These are phyloP conservation scores for Lepraria neglecta DNA, from an alignment of 495 filamentous ascomycete species.

Conservation along the genomic window DNA sequence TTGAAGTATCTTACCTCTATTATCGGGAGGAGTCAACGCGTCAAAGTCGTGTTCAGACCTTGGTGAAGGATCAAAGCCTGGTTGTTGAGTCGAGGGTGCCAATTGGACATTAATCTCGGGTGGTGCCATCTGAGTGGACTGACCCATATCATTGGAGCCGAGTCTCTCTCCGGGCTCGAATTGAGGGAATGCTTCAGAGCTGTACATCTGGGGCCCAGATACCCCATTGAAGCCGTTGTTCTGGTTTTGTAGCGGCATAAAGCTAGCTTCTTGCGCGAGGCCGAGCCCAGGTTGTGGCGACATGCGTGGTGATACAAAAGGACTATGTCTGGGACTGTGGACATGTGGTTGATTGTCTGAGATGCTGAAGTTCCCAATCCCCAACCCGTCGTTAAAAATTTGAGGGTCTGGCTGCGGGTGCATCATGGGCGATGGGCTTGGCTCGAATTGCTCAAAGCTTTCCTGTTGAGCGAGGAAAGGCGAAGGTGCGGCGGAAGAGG, in stretches of 20 bases:
- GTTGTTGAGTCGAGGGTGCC: slow-evolving; percentile 73
- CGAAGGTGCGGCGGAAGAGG: slow-evolving; percentile 72
- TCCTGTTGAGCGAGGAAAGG: slow-evolving; percentile 76
- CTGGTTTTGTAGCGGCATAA: slow-evolving; percentile 45
- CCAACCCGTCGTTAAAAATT: slow-evolving; percentile 68
- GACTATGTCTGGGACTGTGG: slow-evolving; percentile 73
- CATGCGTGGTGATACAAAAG: slow-evolving; percentile 77
- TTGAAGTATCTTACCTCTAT: slow-evolving; percentile 56
- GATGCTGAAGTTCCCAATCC: slow-evolving; percentile 74
- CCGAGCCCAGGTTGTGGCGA: slow-evolving; percentile 62
- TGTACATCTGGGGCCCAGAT: slow-evolving; percentile 51
- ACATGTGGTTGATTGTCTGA: slow-evolving; percentile 60
- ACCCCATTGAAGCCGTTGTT: slow-evolving; percentile 44
- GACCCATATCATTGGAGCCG: slow-evolving; percentile 52
- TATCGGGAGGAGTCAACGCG: slow-evolving; percentile 74
- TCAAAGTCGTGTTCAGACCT: slow-evolving; percentile 61
- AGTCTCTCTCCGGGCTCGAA: slow-evolving; percentile 27
- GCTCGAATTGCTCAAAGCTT: slow-evolving; percentile 65
- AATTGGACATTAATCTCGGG: slow-evolving; percentile 91
- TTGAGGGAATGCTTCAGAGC: slow-evolving; percentile 44
- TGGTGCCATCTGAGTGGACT: slow-evolving; percentile 68
- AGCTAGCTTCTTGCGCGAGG: slow-evolving; percentile 41
- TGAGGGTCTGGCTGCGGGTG: slow-evolving; percentile 61
- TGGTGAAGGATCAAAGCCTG: slow-evolving; percentile 57
- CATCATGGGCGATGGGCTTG: slow-evolving; percentile 73